Percentiles rank a stretch among this genome's conserved stretches.
These are phyloP conservation scores for Knoxia roxburghii DNA, from an alignment of 257 asterid genomes.

Conservation along the genomic window DNA sequence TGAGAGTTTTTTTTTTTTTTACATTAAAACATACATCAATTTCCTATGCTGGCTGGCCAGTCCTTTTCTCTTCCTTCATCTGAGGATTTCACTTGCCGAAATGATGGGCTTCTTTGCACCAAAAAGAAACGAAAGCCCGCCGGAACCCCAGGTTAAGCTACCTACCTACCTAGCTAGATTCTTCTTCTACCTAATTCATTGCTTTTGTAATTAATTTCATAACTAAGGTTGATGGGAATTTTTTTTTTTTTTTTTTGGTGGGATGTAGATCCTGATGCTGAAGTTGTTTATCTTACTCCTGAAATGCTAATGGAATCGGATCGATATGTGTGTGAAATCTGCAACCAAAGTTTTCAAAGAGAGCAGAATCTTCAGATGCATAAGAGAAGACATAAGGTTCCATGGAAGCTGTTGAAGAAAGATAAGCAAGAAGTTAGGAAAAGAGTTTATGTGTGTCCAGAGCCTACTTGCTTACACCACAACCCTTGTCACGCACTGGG, in stretches of 20 bases:
- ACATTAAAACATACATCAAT: conserved; percentile 3
- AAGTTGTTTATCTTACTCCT: conserved; percentile 34
- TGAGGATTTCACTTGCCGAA: conserved; percentile 21
- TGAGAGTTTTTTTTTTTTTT: neutral
- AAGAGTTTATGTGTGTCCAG: conserved; percentile 37
- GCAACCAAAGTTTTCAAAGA: conserved; percentile 38
- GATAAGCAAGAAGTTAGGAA: conserved; percentile 23
- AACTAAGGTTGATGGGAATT: no score
- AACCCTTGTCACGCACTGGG: conserved; percentile 36
- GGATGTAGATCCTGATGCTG: conserved; percentile 39
- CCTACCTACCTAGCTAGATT: neutral
- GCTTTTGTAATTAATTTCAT: no score
- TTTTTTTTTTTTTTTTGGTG: no score
- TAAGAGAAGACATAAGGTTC: conserved; percentile 38
- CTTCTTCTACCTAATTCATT: no score
- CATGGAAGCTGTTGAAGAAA: conserved; percentile 35
- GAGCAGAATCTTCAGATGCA: conserved; percentile 47
- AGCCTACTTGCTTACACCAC: conserved; percentile 40
- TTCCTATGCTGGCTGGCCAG: conserved; percentile 25
- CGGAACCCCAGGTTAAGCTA: conserved; percentile 42
- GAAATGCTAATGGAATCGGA: conserved; percentile 42
- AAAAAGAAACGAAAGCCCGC: conserved; percentile 41
- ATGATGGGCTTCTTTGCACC: conserved; percentile 19
- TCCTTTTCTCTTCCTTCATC: conserved; percentile 32
- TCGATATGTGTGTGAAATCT: conserved; percentile 35